These are phyloP conservation scores for Pyricularia grisea DNA, from an alignment of 2,329 filamentous ascomycete species.

Conservation along the genomic window DNA sequence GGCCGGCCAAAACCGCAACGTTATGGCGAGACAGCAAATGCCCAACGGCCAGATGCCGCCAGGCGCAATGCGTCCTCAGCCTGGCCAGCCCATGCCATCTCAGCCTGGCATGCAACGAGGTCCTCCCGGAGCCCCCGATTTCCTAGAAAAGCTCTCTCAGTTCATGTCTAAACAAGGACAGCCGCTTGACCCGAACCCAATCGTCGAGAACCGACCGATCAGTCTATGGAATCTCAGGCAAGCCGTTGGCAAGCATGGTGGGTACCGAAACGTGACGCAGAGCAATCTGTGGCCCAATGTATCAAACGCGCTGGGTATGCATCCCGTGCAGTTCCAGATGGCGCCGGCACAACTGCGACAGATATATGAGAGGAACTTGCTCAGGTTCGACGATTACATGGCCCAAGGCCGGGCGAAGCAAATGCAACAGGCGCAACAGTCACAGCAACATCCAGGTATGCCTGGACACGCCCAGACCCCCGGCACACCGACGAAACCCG, in stretches of 20 bases:
- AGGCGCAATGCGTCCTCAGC: conserved; percentile 14
- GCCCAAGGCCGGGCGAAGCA: conserved; percentile 43
- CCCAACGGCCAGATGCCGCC: conserved; percentile 48
- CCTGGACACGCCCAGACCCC: conserved; percentile 19
- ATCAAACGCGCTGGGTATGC: conserved; percentile 54
- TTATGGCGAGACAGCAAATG: conserved; percentile 45
- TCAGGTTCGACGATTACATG: conserved; percentile 67
- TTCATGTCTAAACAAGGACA: conserved; percentile 69
- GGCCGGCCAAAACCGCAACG: conserved; percentile 25
- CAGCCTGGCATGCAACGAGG: conserved; percentile 23
- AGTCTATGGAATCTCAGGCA: conserved; percentile 72
- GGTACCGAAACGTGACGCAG: conserved; percentile 63
- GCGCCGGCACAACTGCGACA: conserved; percentile 62
- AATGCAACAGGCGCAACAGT: conserved; percentile 36
- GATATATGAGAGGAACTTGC: conserved; percentile 67
- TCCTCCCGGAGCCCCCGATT: conserved; percentile 48
- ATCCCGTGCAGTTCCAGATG: conserved; percentile 51
- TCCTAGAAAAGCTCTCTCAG: conserved; percentile 65
- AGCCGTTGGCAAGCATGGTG: conserved; percentile 65
- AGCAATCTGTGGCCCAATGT: conserved; percentile 67
- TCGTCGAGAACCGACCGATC: conserved; percentile 63
- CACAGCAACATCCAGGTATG: conserved; percentile 26
- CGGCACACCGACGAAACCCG: conserved; percentile 34
- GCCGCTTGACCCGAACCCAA: conserved; percentile 65
- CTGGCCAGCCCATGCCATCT: conserved; percentile 10